phyloP scores from a whole-genome alignment of 2,329 filamentous ascomycete species.

The Alternaria angustiovoidea region DNA sequence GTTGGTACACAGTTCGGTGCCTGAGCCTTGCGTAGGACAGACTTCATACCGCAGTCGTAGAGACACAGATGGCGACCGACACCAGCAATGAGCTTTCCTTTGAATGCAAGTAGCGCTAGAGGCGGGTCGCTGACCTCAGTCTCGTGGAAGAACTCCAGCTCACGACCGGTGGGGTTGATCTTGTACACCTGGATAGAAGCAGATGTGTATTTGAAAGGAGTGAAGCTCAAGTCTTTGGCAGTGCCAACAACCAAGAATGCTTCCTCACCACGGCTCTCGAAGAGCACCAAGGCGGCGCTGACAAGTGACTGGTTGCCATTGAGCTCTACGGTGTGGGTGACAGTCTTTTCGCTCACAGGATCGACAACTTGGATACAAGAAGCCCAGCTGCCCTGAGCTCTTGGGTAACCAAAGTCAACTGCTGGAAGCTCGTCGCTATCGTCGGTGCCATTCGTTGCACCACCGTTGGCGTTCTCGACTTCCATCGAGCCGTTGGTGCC shows the following conservation, averaged over 20 bases:
- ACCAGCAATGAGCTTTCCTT: slow-evolving; percentile 87
- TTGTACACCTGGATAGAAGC: slow-evolving; percentile 94
- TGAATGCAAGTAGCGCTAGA: slow-evolving; percentile 89
- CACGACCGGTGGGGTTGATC: slow-evolving; percentile 84
- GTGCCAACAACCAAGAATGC: slow-evolving; percentile 93
- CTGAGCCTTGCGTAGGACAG: slow-evolving; percentile 91
- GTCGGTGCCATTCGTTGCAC: slow-evolving; percentile 23
- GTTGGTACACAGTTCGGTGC: slow-evolving; percentile 75
- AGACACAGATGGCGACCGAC: slow-evolving; percentile 82
- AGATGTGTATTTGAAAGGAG: slow-evolving; percentile 72
- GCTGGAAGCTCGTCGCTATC: slow-evolving; percentile 69
- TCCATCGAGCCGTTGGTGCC: slow-evolving; percentile 47
- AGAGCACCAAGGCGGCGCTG: slow-evolving; percentile 83
- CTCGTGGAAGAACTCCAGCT: slow-evolving; percentile 95
- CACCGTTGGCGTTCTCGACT: slow-evolving; percentile 27
- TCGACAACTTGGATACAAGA: slow-evolving; percentile 95
- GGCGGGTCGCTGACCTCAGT: slow-evolving; percentile 91
- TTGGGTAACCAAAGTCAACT: slow-evolving; percentile 88
- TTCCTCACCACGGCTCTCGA: slow-evolving; percentile 83
- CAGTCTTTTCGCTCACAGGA: slow-evolving; percentile 72
- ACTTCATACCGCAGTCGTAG: slow-evolving; percentile 92
- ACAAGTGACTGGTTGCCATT: slow-evolving; percentile 91
- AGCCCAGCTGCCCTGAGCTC: slow-evolving; percentile 86
- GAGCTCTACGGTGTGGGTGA: slow-evolving; percentile 81
- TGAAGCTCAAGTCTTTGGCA: slow-evolving; percentile 85